Percentiles rank a stretch among this genome's conserved stretches.
Conservation (phyloP, 805 yeast species). For the Osmozyma mogii region DNA sequence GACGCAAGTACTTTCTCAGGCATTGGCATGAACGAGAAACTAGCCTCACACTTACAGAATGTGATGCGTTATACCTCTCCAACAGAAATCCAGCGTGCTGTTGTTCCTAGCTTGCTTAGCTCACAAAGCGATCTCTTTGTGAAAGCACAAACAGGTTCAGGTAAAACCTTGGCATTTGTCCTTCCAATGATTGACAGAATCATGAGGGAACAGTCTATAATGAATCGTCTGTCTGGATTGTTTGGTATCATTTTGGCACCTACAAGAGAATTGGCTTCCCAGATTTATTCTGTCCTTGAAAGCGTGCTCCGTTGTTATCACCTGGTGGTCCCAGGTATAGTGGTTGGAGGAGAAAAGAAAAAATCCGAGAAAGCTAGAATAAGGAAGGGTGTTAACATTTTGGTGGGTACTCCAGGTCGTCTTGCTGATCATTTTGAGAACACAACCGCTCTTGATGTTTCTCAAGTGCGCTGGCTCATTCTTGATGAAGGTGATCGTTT, state of each 20-base stretch:
- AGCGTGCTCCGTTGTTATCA: slow-evolving; percentile 68
- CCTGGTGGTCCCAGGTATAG: slow-evolving; percentile 88
- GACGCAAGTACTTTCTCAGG: slow-evolving; percentile 66
- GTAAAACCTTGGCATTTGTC: slow-evolving; percentile 84
- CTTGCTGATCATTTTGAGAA: slow-evolving; percentile 90
- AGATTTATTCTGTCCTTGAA: slow-evolving; percentile 77
- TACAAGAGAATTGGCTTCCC: slow-evolving; percentile 90
- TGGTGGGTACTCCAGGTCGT: slow-evolving; percentile 98
- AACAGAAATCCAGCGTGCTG: slow-evolving; percentile 79
- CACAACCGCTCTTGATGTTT: slow-evolving; percentile 65
- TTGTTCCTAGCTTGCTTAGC: slow-evolving; percentile 49
- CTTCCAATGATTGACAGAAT: slow-evolving; percentile 76
- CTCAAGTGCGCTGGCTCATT: slow-evolving; percentile 77
- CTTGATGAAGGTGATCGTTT: slow-evolving; percentile 95
- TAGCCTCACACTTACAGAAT: slow-evolving; percentile 48
- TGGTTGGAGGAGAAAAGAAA: slow-evolving; percentile 97
- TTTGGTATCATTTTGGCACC: slow-evolving; percentile 89
- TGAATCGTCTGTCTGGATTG: slow-evolving; percentile 63
- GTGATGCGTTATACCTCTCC: slow-evolving; percentile 57
- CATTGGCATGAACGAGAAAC: slow-evolving; percentile 52
- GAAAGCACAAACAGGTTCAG: slow-evolving; percentile 98
- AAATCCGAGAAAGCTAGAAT: slow-evolving; percentile 93
- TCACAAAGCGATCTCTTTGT: slow-evolving; percentile 64
- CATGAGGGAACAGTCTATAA: slow-evolving; percentile 43
- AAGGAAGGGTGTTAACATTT: slow-evolving; percentile 89